Conservation (phyloP, 2,329 filamentous ascomycete species). For the Alternaria metachromatica region DNA sequence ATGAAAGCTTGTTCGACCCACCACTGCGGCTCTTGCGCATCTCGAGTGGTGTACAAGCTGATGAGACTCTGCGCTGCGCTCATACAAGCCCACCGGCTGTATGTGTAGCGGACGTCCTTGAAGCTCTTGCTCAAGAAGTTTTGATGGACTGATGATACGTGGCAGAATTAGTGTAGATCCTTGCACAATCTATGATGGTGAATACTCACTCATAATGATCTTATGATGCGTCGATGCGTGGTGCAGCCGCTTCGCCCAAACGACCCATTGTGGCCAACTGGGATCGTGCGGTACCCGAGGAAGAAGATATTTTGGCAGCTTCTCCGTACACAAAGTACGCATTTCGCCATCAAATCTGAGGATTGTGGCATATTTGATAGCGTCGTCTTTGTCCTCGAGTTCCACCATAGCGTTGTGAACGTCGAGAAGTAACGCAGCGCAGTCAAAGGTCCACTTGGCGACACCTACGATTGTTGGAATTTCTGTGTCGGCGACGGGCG, state of each 20-base stretch:
- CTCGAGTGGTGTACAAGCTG: constrained; percentile 45
- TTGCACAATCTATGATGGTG: not conserved
- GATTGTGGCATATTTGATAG: constrained; percentile 50
- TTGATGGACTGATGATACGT: constrained; percentile 41
- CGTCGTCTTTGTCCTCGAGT: constrained; percentile 39
- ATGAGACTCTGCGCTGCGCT: constrained; percentile 52
- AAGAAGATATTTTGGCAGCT: constrained; percentile 46
- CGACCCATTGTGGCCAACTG: constrained; percentile 51
- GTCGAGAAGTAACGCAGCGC: constrained; percentile 48
- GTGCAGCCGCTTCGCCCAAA: constrained; percentile 50
- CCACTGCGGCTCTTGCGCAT: constrained; percentile 50
- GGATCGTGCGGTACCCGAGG: constrained; percentile 41
- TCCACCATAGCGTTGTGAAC: constrained; percentile 49
- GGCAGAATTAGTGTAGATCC: not conserved
- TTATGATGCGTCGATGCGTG: constrained; percentile 52
- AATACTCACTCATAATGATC: constrained; percentile 49
- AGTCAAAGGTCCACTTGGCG: constrained; percentile 41
- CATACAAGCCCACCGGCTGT: constrained; percentile 52
- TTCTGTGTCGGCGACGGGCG: constrained; percentile 22
- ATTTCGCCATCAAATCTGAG: constrained; percentile 51
- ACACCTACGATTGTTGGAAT: constrained; percentile 41
- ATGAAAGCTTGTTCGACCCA: constrained; percentile 51
- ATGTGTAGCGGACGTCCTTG: constrained; percentile 51
- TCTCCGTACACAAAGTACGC: constrained; percentile 42
- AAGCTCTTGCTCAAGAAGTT: constrained; percentile 53